Conservation (phyloP, 305 asterid species). For the Fraxinus platypoda region DNA sequence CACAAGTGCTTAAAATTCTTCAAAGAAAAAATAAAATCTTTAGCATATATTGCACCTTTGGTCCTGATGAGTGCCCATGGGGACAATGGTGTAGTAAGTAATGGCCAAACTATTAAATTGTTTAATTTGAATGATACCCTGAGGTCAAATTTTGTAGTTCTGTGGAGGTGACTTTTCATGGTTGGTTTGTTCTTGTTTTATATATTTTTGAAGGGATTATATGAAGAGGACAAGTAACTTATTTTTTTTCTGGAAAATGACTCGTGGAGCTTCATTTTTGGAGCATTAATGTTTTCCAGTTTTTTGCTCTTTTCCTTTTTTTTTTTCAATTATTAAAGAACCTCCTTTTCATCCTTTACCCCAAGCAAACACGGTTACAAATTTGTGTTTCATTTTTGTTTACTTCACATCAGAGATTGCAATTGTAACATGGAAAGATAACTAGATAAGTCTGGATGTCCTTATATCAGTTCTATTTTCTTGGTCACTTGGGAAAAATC, state of each 20-base stretch:
- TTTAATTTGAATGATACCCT: neutral
- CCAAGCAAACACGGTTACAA: neutral
- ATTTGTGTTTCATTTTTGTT: neutral
- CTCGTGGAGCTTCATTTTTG: neutral
- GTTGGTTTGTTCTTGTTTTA: neutral
- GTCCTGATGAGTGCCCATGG: neutral
- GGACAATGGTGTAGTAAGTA: neutral
- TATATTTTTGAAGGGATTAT: neutral
- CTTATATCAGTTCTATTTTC: neutral
- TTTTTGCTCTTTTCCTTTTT: neutral
- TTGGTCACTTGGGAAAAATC: neutral
- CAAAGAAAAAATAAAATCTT: neutral
- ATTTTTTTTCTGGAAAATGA: neutral
- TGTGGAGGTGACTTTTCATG: neutral
- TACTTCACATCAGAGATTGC: neutral
- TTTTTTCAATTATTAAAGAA: neutral
- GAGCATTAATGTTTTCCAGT: neutral
- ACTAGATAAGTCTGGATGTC: neutral
- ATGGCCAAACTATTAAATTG: neutral
- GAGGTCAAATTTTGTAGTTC: neutral
- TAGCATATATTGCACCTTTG: neutral
- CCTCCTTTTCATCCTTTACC: neutral
- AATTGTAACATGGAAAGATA: neutral
- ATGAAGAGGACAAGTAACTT: neutral
- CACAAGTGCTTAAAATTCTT: neutral